These are phyloP conservation scores for Quillaja saponaria DNA, from an alignment of 306 rosid species.

Conservation along the genomic window DNA sequence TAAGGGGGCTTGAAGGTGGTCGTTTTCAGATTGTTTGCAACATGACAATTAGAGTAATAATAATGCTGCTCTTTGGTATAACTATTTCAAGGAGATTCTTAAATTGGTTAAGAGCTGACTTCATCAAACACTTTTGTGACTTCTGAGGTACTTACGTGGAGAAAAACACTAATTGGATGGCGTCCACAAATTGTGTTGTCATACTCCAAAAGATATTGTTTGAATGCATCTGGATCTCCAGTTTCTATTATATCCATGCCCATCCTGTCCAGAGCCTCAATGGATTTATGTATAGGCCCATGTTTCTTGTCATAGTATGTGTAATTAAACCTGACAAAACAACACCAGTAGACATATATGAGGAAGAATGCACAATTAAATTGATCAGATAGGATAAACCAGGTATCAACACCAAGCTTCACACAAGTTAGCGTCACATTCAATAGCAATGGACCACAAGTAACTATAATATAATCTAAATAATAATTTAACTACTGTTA, in stretches of 20 bases:
- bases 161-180: conserved; percentile 93
- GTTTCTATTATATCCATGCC: conserved; percentile 96
- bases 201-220: conserved; percentile 64
- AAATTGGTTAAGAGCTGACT: conserved; percentile 22
- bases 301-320: conserved; percentile 80
- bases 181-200: conserved; percentile 97
- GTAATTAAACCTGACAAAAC: conserved; percentile 67
- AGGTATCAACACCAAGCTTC: conserved; percentile 19
- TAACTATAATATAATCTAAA: conserved; percentile 4
- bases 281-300: conserved; percentile 86
- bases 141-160: conserved; percentile 69
- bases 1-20: no score
- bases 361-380: conserved; percentile 8
- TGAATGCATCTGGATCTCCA: conserved; percentile 92
- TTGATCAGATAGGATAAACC: conserved; percentile 2
- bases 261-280: conserved; percentile 92
- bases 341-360: conserved; percentile 16
- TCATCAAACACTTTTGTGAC: conserved; percentile 10
- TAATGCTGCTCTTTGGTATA: conserved; percentile 3
- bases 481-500: neutral
- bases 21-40: no score
- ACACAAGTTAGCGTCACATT: conserved; percentile 18
- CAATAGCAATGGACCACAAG: conserved; percentile 1
- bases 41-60: no score
- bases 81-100: conserved; percentile 1